Evolutionary conservation across 2,329 filamentous ascomycete genomes (phyloP).

Genomic region (Drechmeria coniospora): DNA sequence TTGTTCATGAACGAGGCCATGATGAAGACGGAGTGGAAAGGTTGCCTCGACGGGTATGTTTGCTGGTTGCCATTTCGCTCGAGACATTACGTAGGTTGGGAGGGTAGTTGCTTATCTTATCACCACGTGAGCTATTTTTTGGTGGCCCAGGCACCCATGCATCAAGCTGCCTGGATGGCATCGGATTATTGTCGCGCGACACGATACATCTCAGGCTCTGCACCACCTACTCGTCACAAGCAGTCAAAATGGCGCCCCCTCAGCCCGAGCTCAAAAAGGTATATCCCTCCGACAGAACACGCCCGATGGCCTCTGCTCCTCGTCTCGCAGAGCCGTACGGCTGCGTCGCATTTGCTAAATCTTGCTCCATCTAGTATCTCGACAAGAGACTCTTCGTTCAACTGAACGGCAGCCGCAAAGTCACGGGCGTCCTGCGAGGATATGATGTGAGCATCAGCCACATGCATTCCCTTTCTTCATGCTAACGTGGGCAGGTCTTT

Average conservation of each 20-base stretch:
- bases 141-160: constrained; percentile 8
- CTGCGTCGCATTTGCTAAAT: too few relatives aligned
- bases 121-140: constrained; percentile 28
- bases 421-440: constrained; percentile 82
- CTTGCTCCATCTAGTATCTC: constrained; percentile 57
- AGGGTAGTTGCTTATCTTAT: too few relatives aligned
- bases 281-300: constrained; percentile 5
- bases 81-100: too few relatives aligned
- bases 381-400: constrained; percentile 98
- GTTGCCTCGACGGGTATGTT: too few relatives aligned
- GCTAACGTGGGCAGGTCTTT: constrained; percentile 53
- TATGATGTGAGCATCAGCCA: constrained; percentile 60
- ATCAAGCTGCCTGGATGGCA: too few relatives aligned
- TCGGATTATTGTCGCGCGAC: constrained; percentile 15
- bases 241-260: constrained; percentile 86
- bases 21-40: constrained; percentile 7
- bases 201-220: constrained; percentile 3
- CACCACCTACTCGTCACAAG: constrained; percentile 8
- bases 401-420: constrained; percentile 93
- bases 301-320: too few relatives aligned
- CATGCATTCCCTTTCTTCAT: too few relatives aligned
- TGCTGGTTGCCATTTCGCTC: too few relatives aligned
- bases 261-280: constrained; percentile 99
- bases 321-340: too few relatives aligned
- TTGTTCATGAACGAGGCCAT: constrained; percentile 43